Conservation (phyloP, 176 grass and related monocot genomes). For the Tillandsia leiboldiana region DNA sequence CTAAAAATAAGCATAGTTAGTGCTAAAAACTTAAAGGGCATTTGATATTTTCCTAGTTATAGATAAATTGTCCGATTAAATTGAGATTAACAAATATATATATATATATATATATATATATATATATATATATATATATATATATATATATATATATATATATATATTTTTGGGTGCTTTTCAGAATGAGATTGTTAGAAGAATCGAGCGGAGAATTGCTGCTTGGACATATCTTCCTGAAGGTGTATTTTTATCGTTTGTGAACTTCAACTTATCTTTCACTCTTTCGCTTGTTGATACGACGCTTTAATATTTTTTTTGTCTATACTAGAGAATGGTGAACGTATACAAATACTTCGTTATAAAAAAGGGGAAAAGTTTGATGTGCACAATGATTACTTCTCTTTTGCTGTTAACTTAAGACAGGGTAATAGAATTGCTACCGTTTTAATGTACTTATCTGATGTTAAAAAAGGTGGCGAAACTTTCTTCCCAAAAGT, state of each 20-base stretch:
- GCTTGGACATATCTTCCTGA: constrained; percentile 19
- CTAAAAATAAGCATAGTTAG: too few species aligned
- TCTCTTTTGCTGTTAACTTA: neutral
- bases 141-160: too few species aligned
- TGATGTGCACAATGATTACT: neutral
- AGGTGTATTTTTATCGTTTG: neutral
- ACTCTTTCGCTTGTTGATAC: neutral
- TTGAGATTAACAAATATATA: neutral
- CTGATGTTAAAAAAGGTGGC: constrained; percentile 4
- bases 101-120: too few species aligned
- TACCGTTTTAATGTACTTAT: constrained; percentile 12
- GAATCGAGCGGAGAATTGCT: constrained; percentile 16
- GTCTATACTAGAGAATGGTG: constrained; percentile 1
- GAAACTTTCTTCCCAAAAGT: constrained; percentile 15
- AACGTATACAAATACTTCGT: constrained; percentile 8
- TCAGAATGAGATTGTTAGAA: constrained; percentile 14
- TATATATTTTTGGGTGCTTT: neutral
- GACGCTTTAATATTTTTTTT: neutral
- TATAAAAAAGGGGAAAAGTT: constrained; percentile 6
- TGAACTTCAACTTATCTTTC: neutral
- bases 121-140: too few species aligned
- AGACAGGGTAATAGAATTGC: neutral
- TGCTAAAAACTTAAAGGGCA: neutral
- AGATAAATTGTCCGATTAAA: neutral
- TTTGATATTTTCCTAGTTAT: neutral